Evolutionary conservation across 495 filamentous ascomycete genomes (phyloP).

Genomic region (Tuber melanosporum): DNA sequence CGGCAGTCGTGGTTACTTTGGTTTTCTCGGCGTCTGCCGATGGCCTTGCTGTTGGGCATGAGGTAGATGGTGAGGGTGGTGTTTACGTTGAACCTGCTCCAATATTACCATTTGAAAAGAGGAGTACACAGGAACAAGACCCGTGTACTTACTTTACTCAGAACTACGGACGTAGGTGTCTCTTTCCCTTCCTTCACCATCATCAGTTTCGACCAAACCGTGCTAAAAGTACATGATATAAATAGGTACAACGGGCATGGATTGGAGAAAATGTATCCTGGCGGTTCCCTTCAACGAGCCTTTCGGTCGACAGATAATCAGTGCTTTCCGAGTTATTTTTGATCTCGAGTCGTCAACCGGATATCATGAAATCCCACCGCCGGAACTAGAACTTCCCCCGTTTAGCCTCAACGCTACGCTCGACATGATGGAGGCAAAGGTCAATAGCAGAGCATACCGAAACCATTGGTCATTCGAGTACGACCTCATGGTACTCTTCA

Average conservation of each 20-base stretch:
- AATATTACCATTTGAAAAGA: background rate
- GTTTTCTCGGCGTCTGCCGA: background rate
- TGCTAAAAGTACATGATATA: background rate
- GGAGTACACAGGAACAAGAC: background rate
- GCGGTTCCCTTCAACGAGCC: slow-evolving; percentile 18
- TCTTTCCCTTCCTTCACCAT: background rate
- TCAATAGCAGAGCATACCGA: slow-evolving; percentile 14
- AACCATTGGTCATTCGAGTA: too few species aligned
- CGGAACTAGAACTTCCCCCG: slow-evolving; percentile 20
- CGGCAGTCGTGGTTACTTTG: background rate
- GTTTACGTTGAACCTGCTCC: background rate
- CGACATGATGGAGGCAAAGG: slow-evolving; percentile 23
- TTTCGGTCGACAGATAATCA: slow-evolving; percentile 10
- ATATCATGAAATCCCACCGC: slow-evolving; percentile 20
- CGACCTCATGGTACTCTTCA: too few species aligned
- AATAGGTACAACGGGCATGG: slow-evolving; percentile 13
- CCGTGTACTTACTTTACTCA: slow-evolving; percentile 21
- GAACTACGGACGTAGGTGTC: background rate
- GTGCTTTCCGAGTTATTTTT: slow-evolving; percentile 17
- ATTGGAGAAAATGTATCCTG: slow-evolving; percentile 18
- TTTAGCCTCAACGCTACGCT: slow-evolving; percentile 29
- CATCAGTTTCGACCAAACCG: background rate
- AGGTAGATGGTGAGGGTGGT: background rate
- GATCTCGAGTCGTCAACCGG: slow-evolving; percentile 12
- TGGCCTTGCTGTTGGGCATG: background rate